phyloP scores from a whole-genome alignment of 139 green algal species.

The Desmodesmus armatus region DNA sequence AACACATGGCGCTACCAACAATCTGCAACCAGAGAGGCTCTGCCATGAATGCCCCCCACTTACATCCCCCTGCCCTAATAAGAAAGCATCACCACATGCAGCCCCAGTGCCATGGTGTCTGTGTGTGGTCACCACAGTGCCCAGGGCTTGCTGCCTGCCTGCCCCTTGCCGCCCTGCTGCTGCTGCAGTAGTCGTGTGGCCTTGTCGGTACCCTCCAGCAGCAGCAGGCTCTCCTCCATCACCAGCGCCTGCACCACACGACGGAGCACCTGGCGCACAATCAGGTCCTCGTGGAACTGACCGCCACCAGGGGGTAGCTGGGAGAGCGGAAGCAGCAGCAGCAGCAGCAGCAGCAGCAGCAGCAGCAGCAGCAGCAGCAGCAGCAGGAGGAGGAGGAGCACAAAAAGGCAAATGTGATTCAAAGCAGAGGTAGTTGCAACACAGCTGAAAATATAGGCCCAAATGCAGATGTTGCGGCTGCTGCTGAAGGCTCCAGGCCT shows the following conservation, averaged over 20 bases:
- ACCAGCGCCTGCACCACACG: constrained; percentile 8
- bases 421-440: not conserved
- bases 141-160: not conserved
- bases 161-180: not conserved
- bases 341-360: constrained; percentile 2
- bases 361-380: not conserved
- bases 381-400: not conserved
- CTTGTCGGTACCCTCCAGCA: constrained; percentile 24
- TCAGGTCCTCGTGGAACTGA: constrained; percentile 4
- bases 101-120: too few species aligned
- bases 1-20: too few species aligned
- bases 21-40: too few species aligned
- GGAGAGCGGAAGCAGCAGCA: not conserved
- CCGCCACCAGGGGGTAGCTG: constrained; percentile 29
- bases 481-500: not conserved
- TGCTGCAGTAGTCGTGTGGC: not conserved
- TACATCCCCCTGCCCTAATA: too few species aligned
- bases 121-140: not conserved
- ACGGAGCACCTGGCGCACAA: constrained; percentile 24
- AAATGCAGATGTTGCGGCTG: not conserved
- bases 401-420: not conserved
- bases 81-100: too few species aligned
- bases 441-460: too few species aligned
- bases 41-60: too few species aligned
- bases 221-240: constrained; percentile 33